Conservation (phyloP, 306 rosid genomes). For the Prunus mume region DNA sequence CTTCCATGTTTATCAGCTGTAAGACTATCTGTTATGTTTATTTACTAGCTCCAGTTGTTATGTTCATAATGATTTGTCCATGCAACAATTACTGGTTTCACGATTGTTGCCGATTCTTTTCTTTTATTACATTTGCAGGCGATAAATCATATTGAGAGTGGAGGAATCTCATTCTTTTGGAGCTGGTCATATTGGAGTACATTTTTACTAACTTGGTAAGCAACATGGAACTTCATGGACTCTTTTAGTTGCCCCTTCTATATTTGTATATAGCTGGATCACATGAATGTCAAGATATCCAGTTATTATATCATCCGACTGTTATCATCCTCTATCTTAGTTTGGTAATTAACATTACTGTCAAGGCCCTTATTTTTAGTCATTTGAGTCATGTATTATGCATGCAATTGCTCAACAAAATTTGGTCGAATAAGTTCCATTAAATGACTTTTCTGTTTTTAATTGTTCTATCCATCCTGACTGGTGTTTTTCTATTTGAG, state of each 20-base stretch:
- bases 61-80: background rate
- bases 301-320: constrained; percentile 3
- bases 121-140: constrained; percentile 43
- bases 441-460: background rate
- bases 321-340: background rate
- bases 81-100: constrained; percentile 5
- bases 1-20: background rate
- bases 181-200: constrained; percentile 99
- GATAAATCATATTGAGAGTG: constrained; percentile 51
- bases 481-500: background rate
- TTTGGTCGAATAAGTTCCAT: background rate
- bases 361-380: constrained; percentile 13
- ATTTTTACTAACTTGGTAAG: constrained; percentile 85
- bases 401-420: constrained; percentile 2
- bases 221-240: background rate
- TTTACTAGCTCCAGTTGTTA: background rate
- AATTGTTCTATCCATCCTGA: background rate
- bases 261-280: constrained; percentile 1
- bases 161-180: constrained; percentile 96
- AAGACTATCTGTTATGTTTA: background rate
- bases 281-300: background rate
- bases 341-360: constrained; percentile 4
- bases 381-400: constrained; percentile 6
- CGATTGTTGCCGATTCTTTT: constrained; percentile 11
- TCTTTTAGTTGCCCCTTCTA: constrained; percentile 13